A percentile compares a stretch with the other conserved stretches of the same genome.
phyloP scores from a whole-genome alignment of 768 basidiomycete genomes.

The Suillus subalutaceus region DNA sequence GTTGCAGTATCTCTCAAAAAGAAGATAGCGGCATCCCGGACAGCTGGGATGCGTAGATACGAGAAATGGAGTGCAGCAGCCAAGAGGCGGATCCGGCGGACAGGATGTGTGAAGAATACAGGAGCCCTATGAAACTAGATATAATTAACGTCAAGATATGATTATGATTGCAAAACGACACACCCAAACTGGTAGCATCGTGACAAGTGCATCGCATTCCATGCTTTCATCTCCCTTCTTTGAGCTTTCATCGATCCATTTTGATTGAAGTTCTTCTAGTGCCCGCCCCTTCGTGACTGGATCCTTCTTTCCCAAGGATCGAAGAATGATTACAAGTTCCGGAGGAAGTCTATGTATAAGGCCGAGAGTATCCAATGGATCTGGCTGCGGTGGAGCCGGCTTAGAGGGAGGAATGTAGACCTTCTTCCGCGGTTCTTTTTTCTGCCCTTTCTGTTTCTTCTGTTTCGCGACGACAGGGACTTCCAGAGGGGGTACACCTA shows the following conservation, averaged over 20 bases:
- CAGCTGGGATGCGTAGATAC: slow-evolving; percentile 57
- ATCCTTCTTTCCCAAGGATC: slow-evolving; percentile 88
- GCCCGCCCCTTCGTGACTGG: slow-evolving; percentile 81
- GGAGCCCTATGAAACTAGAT: slow-evolving; percentile 85
- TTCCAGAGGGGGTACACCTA: slow-evolving; percentile 38
- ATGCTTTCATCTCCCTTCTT: slow-evolving; percentile 45
- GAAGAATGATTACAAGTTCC: slow-evolving; percentile 80
- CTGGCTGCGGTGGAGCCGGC: slow-evolving; percentile 69
- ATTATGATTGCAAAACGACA: slow-evolving; percentile 33
- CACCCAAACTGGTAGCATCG: slow-evolving; percentile 92
- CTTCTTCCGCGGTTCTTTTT: slow-evolving; percentile 79
- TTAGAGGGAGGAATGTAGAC: slow-evolving; percentile 86
- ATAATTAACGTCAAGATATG: slow-evolving; percentile 12
- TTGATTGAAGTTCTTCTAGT: slow-evolving; percentile 76
- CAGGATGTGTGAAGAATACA: slow-evolving; percentile 76
- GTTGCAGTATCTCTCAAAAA: slow-evolving; percentile 53
- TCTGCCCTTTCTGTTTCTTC: slow-evolving; percentile 52
- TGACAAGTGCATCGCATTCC: slow-evolving; percentile 40
- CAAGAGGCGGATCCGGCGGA: slow-evolving; percentile 69
- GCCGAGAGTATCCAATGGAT: slow-evolving; percentile 87
- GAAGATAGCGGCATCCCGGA: slow-evolving; percentile 51
- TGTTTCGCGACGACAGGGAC: slow-evolving; percentile 44
- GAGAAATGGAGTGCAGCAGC: slow-evolving; percentile 64
- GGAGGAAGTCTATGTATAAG: slow-evolving; percentile 74
- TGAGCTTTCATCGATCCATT: slow-evolving; percentile 62